Evolutionary conservation across 2,329 filamentous ascomycete species (phyloP).

Genomic region (Sordariomycetes sp.): DNA sequence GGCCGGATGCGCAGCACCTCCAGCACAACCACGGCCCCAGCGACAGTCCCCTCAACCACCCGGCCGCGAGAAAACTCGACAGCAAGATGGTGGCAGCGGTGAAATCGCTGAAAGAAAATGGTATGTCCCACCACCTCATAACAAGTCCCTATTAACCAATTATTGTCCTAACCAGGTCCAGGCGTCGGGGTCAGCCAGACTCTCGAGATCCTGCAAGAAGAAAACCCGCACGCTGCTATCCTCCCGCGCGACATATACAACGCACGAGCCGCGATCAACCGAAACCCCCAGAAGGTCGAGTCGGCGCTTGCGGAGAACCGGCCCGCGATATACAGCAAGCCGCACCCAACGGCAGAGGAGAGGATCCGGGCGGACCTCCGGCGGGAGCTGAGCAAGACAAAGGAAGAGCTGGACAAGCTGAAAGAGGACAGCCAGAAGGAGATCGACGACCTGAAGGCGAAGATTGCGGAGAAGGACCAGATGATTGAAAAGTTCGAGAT

Average conservation of each 20-base stretch:
- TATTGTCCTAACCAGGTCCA: conserved; percentile 24
- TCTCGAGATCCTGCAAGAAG: conserved; percentile 53
- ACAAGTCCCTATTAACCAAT: conserved; percentile 5
- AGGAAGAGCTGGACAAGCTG: conserved; percentile 44
- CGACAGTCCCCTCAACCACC: conserved; percentile 55
- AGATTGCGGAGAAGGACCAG: conserved; percentile 52
- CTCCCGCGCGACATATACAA: conserved; percentile 59
- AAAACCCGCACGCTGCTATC: conserved; percentile 53
- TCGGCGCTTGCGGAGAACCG: conserved; percentile 48
- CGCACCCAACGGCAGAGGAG: conserved; percentile 51
- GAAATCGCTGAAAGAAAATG: conserved; percentile 54
- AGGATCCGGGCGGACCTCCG: conserved; percentile 52
- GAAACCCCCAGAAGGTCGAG: conserved; percentile 52
- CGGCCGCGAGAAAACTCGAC: conserved; percentile 54
- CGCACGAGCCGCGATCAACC: conserved; percentile 54
- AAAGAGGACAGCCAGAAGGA: conserved; percentile 46
- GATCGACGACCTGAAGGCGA: conserved; percentile 45
- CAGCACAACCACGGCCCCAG: conserved; percentile 56
- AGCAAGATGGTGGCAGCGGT: conserved; percentile 59
- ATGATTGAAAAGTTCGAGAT: conserved; percentile 55
- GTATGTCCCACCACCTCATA: conserved; percentile 27
- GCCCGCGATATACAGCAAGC: conserved; percentile 57
- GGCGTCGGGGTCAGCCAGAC: conserved; percentile 56
- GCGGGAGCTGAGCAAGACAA: conserved; percentile 46
- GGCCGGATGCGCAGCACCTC: conserved; percentile 46